Evolutionary conservation across 306 rosid species (phyloP).

Genomic region (Phaseolus lunatus): DNA sequence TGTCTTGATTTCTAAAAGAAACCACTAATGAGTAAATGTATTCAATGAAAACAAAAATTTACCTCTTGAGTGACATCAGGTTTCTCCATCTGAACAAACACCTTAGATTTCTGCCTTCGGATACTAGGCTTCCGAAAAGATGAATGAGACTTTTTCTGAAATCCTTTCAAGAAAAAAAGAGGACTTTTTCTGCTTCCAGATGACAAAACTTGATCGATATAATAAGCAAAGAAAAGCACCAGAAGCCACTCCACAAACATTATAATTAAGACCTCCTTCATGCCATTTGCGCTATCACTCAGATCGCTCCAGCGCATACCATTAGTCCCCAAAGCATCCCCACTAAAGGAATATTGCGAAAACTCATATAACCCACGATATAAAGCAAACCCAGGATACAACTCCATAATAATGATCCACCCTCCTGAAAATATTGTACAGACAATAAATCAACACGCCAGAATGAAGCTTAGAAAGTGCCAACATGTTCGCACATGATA

Average conservation of each 20-base stretch:
- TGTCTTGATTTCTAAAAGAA: conserved; percentile 17
- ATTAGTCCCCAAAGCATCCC: conserved; percentile 58
- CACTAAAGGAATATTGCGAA: conserved; percentile 60
- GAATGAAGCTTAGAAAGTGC: conserved; percentile 28
- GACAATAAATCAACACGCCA: conserved; percentile 19
- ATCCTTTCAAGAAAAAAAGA: conserved; percentile 59
- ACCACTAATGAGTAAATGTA: neutral
- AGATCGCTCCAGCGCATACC: conserved; percentile 87
- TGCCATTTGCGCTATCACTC: conserved; percentile 67
- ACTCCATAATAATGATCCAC: conserved; percentile 75
- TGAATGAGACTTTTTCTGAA: conserved; percentile 56
- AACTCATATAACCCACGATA: conserved; percentile 86
- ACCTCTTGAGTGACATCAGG: conserved; percentile 88
- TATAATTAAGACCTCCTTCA: conserved; percentile 70
- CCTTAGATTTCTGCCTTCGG: conserved; percentile 68
- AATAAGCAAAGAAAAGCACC: conserved; percentile 67
- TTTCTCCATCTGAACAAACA: conserved; percentile 75
- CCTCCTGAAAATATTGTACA: conserved; percentile 54
- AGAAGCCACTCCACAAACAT: conserved; percentile 77
- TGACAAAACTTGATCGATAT: conserved; percentile 67
- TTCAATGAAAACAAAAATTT: conserved; percentile 37
- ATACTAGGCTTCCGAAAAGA: conserved; percentile 65
- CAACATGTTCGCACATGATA: conserved; percentile 9
- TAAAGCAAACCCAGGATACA: conserved; percentile 82
- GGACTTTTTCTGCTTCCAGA: conserved; percentile 74